Base-by-base conservation (phyloP, 441 rosid genomes). In the Erysimum cheiri region DNA sequence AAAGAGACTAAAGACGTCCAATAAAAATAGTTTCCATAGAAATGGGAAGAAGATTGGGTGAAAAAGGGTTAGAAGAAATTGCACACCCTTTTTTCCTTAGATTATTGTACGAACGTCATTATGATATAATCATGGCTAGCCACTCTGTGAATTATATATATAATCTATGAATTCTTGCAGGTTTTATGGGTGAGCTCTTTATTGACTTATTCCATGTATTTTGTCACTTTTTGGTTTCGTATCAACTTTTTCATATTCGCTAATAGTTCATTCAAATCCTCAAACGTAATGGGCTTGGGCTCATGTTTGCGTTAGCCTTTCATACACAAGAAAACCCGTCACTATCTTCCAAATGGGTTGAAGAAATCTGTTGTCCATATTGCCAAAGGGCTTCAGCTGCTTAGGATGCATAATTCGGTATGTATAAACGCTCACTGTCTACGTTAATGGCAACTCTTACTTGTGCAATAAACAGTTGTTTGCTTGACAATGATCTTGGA, bases 1-100 rank as follows among this genome's bases (percentile, higher is more conserved):
- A 40, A 28, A 9, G 28, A 14, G 48, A 47, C 8, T 37, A 50
- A 60, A 47, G 15, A 14, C 39, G 37, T 11, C 19, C 24, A 17
- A 28, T 9, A 39, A 39, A 49, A 13, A 17, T 59, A 39, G 35
- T 59, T 32, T 52, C 68, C 33, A 9, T 32, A 14, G 8, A 60
- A 19, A 50, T 50, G 67, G 67, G 74, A 60, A 50, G 43, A 40
- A 29, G 9, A n/a, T 31, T 43, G 6, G 46, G 63, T 22, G 29
- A 35, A 70, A 71, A 46, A 15, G 37, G 54, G 22, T 4, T 60
- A 40, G 36, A 70, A 40, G 14, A 49, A 28, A 4, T 10, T 31
- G 17, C 17, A 70, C 60, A 50, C 36, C 50, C 28, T 40, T 29
- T 48, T 14, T 59, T 37, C 22, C 32, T 59, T 36, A 15, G 24